Percentiles rank a stretch among this genome's conserved stretches.
Conservation (phyloP, 768 basidiomycete species). For the Mycena maculata region DNA sequence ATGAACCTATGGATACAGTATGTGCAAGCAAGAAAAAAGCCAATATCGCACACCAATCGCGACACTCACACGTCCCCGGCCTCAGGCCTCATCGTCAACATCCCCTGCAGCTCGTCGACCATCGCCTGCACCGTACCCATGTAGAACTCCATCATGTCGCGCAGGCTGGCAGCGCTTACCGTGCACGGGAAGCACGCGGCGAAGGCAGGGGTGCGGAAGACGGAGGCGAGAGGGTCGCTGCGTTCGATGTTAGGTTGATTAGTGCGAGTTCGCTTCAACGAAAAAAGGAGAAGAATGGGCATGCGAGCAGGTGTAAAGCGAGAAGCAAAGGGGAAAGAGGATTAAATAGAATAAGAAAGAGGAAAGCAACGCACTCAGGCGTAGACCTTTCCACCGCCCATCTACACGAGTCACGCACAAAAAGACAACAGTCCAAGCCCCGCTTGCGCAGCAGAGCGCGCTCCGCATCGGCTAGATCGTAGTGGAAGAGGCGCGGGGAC, state of each 20-base stretch:
- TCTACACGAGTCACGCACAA: conserved; percentile 12
- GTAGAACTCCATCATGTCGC: conserved; percentile 10
- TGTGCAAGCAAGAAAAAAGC: no score
- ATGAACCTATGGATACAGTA: no score
- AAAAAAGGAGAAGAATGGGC: not conserved
- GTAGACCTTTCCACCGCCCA: conserved; percentile 2
- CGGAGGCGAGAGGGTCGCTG: conserved; percentile 1
- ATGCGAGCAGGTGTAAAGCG: not conserved
- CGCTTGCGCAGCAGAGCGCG: not conserved
- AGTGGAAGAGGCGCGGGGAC: conserved; percentile 24
- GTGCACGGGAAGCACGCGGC: conserved; percentile 6
- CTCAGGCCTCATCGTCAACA: no score
- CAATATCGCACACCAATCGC: no score
- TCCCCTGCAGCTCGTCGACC: conserved; percentile 29
- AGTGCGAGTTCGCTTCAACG: not conserved
- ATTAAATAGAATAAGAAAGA: not conserved
- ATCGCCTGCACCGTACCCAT: conserved; percentile 7
- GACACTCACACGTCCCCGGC: no score
- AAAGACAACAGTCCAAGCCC: conserved; percentile 18
- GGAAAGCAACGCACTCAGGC: conserved; percentile 1
- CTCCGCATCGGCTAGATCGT: conserved; percentile 20
- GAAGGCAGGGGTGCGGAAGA: conserved; percentile 23
- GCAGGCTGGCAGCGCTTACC: not conserved
- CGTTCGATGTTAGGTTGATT: not conserved
- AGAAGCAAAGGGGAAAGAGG: not conserved